These are phyloP conservation scores for Linum lewisii DNA, from an alignment of 345 rosid species.

Conservation along the genomic window DNA sequence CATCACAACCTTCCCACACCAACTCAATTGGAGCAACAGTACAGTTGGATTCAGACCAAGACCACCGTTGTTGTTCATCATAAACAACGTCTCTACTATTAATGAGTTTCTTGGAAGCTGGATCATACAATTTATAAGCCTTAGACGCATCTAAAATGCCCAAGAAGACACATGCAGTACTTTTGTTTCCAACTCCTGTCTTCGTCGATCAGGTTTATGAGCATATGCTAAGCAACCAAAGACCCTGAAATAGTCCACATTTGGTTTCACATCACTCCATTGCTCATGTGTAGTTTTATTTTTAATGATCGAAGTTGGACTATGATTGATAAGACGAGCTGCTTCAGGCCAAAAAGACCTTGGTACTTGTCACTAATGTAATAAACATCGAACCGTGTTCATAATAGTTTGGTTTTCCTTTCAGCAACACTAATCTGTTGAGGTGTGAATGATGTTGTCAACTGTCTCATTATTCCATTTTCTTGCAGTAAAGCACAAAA, in stretches of 20 bases:
- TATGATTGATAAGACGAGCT: neutral
- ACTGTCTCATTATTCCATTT: neutral
- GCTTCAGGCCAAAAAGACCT: neutral
- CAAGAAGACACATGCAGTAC: neutral
- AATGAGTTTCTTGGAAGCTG: neutral
- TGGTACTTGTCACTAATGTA: neutral
- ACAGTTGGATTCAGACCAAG: too few relatives aligned
- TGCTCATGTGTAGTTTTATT: neutral
- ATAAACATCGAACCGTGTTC: neutral
- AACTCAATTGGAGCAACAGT: too few relatives aligned
- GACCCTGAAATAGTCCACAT: neutral
- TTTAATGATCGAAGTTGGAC: neutral
- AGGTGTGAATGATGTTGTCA: neutral
- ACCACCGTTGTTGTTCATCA: too few relatives aligned
- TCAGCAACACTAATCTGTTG: neutral
- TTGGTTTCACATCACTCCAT: neutral
- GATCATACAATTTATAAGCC: neutral
- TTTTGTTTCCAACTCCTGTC: constrained; percentile 1
- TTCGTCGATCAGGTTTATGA: neutral
- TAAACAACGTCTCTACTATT: neutral
- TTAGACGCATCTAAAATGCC: neutral
- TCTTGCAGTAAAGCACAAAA: neutral
- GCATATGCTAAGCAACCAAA: constrained; percentile 7
- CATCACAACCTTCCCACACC: too few relatives aligned
- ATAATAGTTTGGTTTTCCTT: neutral